Evolutionary conservation across 306 rosid species (phyloP), one percentile per base, ranked within the genome.

Genomic region (Morella rubra): DNA sequence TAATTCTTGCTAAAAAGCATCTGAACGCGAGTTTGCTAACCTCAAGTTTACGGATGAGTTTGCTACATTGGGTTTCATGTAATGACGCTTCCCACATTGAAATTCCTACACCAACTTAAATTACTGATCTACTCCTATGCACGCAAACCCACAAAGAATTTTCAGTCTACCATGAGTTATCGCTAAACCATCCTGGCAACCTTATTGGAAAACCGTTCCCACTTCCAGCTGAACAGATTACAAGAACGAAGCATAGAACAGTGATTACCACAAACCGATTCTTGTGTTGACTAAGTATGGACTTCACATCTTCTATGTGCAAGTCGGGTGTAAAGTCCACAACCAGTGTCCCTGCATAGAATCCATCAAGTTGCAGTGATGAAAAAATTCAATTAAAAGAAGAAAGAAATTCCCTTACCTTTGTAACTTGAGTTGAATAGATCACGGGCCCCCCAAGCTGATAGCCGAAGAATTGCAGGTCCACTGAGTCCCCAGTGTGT

Each of bases 401-500:
- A 52, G 58, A 44, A 53, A 55, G 73, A 24, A 54, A 71, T 47
- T 72, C 44, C 22, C 71, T 79, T 83, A 83, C 96, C 97, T 81
- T 80, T 90, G 89, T 94, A 94, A 64, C 82, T 74, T 75, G 93
- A 87, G 77, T 80, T 54, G 73, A 92, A 91, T 69, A 94, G 84
- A 65, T 84, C 80, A 73, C 98, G 93, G 64, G 97, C 98, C 65
- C 91, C 96, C 98, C 98, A 94, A 73, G 97, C 97, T 75, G 97
- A 94, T 83, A 94, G 79, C 47, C 94, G 90, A 75, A 94, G 98
- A 85, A 94, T 83, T 73, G 76, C 96, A 0, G 98, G 98, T 41
- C 97, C 98, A 80, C 98, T 94, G 80, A 94, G 90, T 83, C 97
- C 98, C 98, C 97, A 90, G 6, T 94, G 98, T 32, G 98, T 94